phyloP scores from a whole-genome alignment of 495 filamentous ascomycete genomes.

The Annulohypoxylon stygium region DNA sequence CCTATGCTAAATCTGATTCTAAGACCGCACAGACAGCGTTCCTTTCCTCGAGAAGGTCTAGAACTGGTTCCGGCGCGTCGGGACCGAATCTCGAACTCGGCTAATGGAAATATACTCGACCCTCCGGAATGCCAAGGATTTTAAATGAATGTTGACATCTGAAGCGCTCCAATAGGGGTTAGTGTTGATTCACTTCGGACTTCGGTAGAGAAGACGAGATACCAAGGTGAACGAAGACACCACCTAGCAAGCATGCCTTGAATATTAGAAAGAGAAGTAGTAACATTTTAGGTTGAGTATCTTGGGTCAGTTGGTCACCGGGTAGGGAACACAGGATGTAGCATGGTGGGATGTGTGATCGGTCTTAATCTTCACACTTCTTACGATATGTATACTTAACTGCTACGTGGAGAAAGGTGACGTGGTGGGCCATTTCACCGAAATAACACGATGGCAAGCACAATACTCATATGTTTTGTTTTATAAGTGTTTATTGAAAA shows the following conservation, averaged over 20 bases:
- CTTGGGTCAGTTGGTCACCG: too few relatives aligned
- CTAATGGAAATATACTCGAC: background rate
- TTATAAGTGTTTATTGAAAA: background rate
- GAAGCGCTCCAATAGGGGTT: background rate
- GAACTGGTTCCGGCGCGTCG: background rate
- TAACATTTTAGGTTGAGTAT: too few relatives aligned
- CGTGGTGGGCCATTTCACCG: background rate
- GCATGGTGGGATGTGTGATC: too few relatives aligned
- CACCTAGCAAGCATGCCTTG: too few relatives aligned
- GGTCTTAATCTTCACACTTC: too few relatives aligned
- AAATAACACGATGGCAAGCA: background rate
- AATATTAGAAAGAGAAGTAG: too few relatives aligned
- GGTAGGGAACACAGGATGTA: too few relatives aligned
- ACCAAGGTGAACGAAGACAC: background rate
- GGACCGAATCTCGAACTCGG: background rate
- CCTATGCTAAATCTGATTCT: background rate
- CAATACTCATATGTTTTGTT: background rate
- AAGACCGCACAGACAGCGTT: background rate
- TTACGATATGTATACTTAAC: too few relatives aligned
- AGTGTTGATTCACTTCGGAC: background rate
- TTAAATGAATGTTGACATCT: background rate
- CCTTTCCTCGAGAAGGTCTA: background rate
- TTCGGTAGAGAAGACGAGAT: background rate
- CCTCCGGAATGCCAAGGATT: slow-evolving; percentile 1
- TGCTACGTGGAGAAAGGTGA: background rate